Conservation (phyloP, 495 filamentous ascomycete species). For the Glonium stellatum region DNA sequence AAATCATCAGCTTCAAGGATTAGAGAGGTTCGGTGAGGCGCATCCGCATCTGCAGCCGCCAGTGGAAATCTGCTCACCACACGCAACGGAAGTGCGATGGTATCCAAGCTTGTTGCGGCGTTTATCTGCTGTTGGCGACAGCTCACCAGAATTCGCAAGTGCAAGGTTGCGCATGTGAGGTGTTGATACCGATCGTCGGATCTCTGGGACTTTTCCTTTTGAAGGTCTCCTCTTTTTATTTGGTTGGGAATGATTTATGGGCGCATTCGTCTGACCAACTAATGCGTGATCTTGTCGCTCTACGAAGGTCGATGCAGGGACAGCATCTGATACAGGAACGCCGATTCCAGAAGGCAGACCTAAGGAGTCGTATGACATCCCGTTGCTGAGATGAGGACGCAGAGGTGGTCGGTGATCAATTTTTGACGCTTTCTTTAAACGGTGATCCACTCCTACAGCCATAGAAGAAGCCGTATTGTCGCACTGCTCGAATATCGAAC, state of each 20-base stretch:
- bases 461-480: conserved; percentile 16
- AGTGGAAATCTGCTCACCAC: conserved; percentile 61
- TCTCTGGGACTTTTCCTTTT: conserved; percentile 32
- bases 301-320: background rate
- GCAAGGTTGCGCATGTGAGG: conserved; percentile 55
- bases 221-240: conserved; percentile 21
- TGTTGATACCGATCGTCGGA: conserved; percentile 61
- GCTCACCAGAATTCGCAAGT: conserved; percentile 37
- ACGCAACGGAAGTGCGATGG: conserved; percentile 93
- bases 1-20: conserved; percentile 7
- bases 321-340: conserved; percentile 14
- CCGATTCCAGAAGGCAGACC: conserved; percentile 18
- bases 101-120: conserved; percentile 95
- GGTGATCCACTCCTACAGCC: conserved; percentile 26
- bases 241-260: conserved; percentile 6
- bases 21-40: background rate
- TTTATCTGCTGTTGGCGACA: conserved; percentile 60
- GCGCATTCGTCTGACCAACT: conserved; percentile 4
- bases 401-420: conserved; percentile 17
- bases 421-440: conserved; percentile 21
- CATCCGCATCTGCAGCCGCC: background rate
- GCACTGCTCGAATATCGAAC: conserved; percentile 15
- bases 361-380: conserved; percentile 21
- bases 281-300: conserved; percentile 5
- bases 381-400: conserved; percentile 11